Evolutionary conservation across 805 yeast species (phyloP).

Genomic region (Ogataea pini): DNA sequence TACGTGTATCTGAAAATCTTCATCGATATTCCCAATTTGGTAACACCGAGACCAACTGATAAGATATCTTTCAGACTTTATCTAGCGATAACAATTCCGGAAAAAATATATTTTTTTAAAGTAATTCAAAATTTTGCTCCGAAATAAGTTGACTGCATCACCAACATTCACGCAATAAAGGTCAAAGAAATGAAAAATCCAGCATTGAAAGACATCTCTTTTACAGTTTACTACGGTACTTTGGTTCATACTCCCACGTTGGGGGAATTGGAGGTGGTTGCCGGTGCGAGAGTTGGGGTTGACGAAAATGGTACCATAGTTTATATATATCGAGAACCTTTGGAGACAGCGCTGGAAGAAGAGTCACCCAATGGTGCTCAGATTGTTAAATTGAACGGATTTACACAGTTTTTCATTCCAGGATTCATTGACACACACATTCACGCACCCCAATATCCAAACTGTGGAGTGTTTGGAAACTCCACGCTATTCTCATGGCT

Average conservation of each 20-base stretch:
- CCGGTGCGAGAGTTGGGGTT: constrained; percentile 60
- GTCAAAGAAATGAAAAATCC: constrained; percentile 2
- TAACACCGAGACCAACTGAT: background rate
- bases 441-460: constrained; percentile 78
- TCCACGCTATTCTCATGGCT: constrained; percentile 77
- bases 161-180: too few species aligned
- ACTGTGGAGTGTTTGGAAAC: constrained; percentile 75
- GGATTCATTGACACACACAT: constrained; percentile 77
- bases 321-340: constrained; percentile 16
- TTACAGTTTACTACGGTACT: constrained; percentile 59
- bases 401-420: constrained; percentile 62
- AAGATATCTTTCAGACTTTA: background rate
- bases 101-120: background rate
- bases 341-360: constrained; percentile 1
- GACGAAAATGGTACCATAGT: constrained; percentile 51
- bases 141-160: too few species aligned
- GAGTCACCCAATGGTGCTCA: constrained; percentile 5
- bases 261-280: constrained; percentile 53
- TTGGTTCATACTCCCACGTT: constrained; percentile 64
- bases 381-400: constrained; percentile 4
- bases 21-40: too few species aligned
- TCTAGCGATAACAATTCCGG: background rate
- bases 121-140: too few species aligned
- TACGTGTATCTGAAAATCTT: too few species aligned
- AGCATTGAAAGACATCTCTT: constrained; percentile 9